These are phyloP conservation scores for Coemansia sp. DNA, from an alignment of 192 early-diverging fungal species.

Conservation along the genomic window DNA sequence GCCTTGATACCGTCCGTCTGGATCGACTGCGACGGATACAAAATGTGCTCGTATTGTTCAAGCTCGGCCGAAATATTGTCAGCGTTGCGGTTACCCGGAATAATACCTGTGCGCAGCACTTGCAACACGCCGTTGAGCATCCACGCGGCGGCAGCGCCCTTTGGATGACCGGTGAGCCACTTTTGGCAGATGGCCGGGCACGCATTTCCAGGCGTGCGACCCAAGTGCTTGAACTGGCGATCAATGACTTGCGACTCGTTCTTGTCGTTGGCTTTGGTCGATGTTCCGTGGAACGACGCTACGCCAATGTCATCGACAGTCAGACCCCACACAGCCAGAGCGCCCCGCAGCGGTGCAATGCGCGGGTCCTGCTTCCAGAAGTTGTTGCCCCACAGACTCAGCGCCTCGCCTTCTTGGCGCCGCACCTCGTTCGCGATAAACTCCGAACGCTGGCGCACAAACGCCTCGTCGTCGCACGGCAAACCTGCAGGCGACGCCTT, in stretches of 20 bases:
- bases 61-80: constrained; percentile 62
- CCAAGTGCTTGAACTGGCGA: constrained; percentile 29
- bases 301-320: constrained; percentile 31
- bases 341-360: constrained; percentile 86
- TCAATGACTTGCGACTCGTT: constrained; percentile 38
- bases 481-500: constrained; percentile 23
- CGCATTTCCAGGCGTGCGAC: constrained; percentile 32
- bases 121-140: constrained; percentile 58
- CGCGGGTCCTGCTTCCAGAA: constrained; percentile 77
- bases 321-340: constrained; percentile 61
- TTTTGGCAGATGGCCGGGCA: constrained; percentile 36
- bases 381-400: constrained; percentile 77
- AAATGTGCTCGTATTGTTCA: constrained; percentile 77
- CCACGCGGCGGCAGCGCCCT: constrained; percentile 95
- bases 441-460: constrained; percentile 30
- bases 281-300: not conserved
- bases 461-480: constrained; percentile 53
- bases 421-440: constrained; percentile 64
- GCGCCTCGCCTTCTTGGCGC: constrained; percentile 79
- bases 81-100: constrained; percentile 81
- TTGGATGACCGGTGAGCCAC: constrained; percentile 59
- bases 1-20: constrained; percentile 91
- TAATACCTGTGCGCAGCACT: constrained; percentile 76
- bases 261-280: constrained; percentile 36
- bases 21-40: constrained; percentile 84